Base-by-base conservation (phyloP, 345 rosid genomes). In the Nasturtium officinale region DNA sequence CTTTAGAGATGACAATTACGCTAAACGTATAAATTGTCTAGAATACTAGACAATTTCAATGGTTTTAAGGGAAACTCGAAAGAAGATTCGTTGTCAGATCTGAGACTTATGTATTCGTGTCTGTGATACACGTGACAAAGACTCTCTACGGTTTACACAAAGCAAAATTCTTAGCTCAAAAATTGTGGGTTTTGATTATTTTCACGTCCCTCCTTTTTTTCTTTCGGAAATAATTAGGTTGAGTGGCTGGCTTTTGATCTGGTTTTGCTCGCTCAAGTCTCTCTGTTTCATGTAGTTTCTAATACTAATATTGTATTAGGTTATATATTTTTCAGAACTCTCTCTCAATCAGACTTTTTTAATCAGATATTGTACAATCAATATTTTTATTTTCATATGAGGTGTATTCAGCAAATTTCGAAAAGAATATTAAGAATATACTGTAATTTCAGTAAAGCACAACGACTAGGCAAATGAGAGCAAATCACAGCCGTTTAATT, bases 81-180 rank as follows among this genome's bases (percentile, higher is more conserved):
- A 26, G 62, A 67, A 67, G 62, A 68, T 68, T 68, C 54, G 8
- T 8, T 3, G 54, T 55, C 53, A 54, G 54, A 38, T 68, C 42
- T 37, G 53, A 68, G 64, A 54, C 42, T 67, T 67, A 50, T 29
- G 63, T 42, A 40, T 54, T 68, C 30, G 42, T 55, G 63, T 18
- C 32, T 18, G 17, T 26, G 51, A 25, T 67, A 9, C 43, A 43
- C 32, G 43, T 56, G 73, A 56, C 30, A 20, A 17, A 5, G 29
- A 29, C 26, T 45, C 26, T 45, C 73, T 13, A 32, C 23, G 25
- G 32, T 45, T 32, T 9, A 40, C 47, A 20, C 23, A 23, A 45
- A 45, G 28, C 9, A 28, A 6, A 40, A 15, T 66, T 37, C 33
- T 50, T 66, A 2, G 12, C 10, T 38, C 5, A 33, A 50, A 16